phyloP scores from a whole-genome alignment of 2,329 filamentous ascomycete genomes.

The Didymella segeticola region DNA sequence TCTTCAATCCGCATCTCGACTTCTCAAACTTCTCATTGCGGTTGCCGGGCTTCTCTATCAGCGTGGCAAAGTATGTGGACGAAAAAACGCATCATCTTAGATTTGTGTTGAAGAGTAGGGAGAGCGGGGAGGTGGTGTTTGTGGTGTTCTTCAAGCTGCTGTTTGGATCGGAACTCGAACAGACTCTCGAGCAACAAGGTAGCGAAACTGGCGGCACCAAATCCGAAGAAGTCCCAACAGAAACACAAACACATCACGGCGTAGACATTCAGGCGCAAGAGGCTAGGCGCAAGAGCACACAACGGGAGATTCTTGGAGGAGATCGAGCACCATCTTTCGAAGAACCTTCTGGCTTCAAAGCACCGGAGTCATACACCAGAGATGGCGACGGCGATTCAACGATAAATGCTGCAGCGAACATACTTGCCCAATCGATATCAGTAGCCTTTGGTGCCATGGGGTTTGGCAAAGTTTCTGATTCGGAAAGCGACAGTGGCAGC shows the following conservation, averaged over 20 bases:
- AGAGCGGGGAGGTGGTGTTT: conserved; percentile 51
- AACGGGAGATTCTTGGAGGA: conserved; percentile 10
- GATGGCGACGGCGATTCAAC: neutral
- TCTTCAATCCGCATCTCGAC: conserved; percentile 58
- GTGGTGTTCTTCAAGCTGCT: conserved; percentile 56
- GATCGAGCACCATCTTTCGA: conserved; percentile 6
- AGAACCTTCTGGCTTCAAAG: conserved; percentile 6
- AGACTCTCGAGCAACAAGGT: conserved; percentile 30
- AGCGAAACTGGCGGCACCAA: neutral
- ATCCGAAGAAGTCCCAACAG: neutral
- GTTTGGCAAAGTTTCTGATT: conserved; percentile 35
- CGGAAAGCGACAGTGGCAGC: neutral
- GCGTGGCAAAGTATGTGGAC: conserved; percentile 55
- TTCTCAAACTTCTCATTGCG: conserved; percentile 55
- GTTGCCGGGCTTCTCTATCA: conserved; percentile 54
- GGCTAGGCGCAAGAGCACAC: neutral
- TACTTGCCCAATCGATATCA: conserved; percentile 36
- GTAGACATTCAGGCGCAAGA: neutral
- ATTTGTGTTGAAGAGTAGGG: conserved; percentile 54
- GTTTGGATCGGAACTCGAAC: conserved; percentile 52
- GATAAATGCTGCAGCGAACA: neutral
- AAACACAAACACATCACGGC: neutral
- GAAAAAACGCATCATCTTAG: conserved; percentile 56
- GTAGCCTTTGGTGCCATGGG: conserved; percentile 38
- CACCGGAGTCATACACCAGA: conserved; percentile 9